Evolutionary conservation across 768 basidiomycete genomes (phyloP).

Genomic region (Stropharia rugosoannulata): DNA sequence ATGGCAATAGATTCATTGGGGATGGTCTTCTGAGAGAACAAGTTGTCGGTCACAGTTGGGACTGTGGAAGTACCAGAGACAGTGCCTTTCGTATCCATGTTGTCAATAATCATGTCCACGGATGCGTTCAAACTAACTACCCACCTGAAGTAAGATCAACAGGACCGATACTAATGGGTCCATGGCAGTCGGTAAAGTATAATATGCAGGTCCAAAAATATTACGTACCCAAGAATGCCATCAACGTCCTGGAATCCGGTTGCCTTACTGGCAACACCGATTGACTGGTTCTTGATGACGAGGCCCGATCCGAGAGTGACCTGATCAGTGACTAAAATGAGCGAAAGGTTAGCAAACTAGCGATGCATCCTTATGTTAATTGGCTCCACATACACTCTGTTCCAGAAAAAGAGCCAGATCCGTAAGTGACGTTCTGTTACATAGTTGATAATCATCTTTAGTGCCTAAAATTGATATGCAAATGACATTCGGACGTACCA

Average conservation of each 20-base stretch:
- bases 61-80: constrained; percentile 36
- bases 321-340: constrained; percentile 40
- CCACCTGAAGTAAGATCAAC: constrained; percentile 17
- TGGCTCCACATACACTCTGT: constrained; percentile 41
- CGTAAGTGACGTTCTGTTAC: constrained; percentile 48
- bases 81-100: constrained; percentile 38
- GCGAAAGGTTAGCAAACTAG: background rate
- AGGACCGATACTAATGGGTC: constrained; percentile 16
- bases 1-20: constrained; percentile 45
- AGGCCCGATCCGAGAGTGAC: constrained; percentile 37
- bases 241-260: constrained; percentile 18
- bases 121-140: constrained; percentile 17
- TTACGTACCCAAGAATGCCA: constrained; percentile 18
- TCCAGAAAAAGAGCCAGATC: constrained; percentile 53
- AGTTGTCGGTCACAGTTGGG: constrained; percentile 60
- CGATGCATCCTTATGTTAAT: background rate
- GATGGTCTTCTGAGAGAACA: constrained; percentile 47
- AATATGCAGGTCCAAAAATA: background rate
- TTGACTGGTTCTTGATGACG: constrained; percentile 17
- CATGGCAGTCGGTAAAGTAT: background rate
- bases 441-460: constrained; percentile 2
- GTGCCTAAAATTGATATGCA: background rate
- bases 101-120: constrained; percentile 47
- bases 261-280: constrained; percentile 17
- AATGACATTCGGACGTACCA: constrained; percentile 26